Evolutionary conservation across 352 stramenopile genomes (phyloP).

Genomic region (Peronospora farinosa): DNA sequence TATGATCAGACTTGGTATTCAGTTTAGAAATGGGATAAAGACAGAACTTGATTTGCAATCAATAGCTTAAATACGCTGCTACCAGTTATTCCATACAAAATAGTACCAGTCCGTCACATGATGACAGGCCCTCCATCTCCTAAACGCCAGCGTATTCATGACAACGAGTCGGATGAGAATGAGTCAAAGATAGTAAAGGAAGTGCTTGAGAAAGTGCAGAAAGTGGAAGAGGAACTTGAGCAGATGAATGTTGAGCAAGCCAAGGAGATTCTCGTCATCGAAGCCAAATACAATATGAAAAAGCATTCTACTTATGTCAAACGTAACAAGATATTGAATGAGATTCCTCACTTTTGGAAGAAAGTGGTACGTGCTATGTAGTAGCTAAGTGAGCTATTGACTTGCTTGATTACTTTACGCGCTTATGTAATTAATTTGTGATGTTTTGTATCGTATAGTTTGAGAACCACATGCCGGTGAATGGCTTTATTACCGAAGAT

Average conservation of each 20-base stretch:
- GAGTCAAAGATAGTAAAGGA: slow-evolving; percentile 48
- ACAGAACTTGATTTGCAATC: not conserved
- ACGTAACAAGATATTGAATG: slow-evolving; percentile 50
- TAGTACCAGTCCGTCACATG: slow-evolving; percentile 19
- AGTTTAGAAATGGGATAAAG: no score
- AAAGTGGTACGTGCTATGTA: slow-evolving; percentile 39
- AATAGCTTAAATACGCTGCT: not conserved
- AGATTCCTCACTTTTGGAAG: slow-evolving; percentile 77
- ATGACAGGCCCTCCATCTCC: slow-evolving; percentile 49
- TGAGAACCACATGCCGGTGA: slow-evolving; percentile 61
- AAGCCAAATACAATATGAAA: slow-evolving; percentile 69
- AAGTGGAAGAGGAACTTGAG: slow-evolving; percentile 34
- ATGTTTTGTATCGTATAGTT: slow-evolving; percentile 33
- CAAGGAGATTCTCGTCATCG: slow-evolving; percentile 60
- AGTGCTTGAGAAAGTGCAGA: slow-evolving; percentile 45
- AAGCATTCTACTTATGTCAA: slow-evolving; percentile 65
- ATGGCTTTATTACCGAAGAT: slow-evolving; percentile 36
- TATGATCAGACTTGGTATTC: no score
- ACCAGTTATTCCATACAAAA: no score
- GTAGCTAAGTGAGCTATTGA: not conserved
- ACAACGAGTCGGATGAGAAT: slow-evolving; percentile 29
- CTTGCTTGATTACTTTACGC: not conserved
- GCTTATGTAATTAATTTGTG: slow-evolving; percentile 1
- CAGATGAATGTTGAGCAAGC: slow-evolving; percentile 55
- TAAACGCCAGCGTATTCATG: slow-evolving; percentile 71